Conservation (phyloP, 257 asterid species). For the Scutellaria galericulata region DNA sequence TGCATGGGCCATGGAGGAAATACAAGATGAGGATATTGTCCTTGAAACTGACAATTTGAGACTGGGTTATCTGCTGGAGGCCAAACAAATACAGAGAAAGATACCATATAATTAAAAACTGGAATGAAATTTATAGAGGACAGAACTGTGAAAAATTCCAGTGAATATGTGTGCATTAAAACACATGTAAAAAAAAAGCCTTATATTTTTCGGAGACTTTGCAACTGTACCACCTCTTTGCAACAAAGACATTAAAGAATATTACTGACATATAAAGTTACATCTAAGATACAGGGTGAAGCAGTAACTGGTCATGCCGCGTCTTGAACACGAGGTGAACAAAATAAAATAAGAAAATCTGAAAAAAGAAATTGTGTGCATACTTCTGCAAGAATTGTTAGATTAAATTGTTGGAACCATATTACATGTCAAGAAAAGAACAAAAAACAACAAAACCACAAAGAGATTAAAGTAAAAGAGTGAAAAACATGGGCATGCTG, state of each 20-base stretch:
- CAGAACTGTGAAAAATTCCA: not conserved
- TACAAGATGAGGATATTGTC: slow-evolving; percentile 74
- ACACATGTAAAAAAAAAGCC: too few species aligned
- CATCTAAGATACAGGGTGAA: too few species aligned
- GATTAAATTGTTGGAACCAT: not conserved
- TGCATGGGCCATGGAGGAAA: slow-evolving; percentile 88
- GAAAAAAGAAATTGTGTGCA: too few species aligned
- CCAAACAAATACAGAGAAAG: slow-evolving; percentile 36
- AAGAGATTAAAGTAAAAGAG: slow-evolving; percentile 1
- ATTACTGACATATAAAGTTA: too few species aligned
- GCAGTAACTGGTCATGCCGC: too few species aligned
- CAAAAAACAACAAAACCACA: not conserved
- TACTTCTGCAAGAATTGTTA: not conserved
- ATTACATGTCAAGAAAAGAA: slow-evolving; percentile 13
- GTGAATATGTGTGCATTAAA: too few species aligned
- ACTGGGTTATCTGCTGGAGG: slow-evolving; percentile 54
- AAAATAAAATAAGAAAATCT: too few species aligned
- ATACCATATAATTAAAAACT: not conserved
- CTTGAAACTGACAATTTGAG: slow-evolving; percentile 65
- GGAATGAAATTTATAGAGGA: not conserved
- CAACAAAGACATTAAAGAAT: too few species aligned
- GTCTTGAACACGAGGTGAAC: too few species aligned
- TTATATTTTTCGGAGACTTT: too few species aligned
- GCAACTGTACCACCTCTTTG: too few species aligned
- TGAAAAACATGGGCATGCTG: not conserved